phyloP scores from a whole-genome alignment of 2,329 filamentous ascomycete species.

The Biscogniauxia sp. region DNA sequence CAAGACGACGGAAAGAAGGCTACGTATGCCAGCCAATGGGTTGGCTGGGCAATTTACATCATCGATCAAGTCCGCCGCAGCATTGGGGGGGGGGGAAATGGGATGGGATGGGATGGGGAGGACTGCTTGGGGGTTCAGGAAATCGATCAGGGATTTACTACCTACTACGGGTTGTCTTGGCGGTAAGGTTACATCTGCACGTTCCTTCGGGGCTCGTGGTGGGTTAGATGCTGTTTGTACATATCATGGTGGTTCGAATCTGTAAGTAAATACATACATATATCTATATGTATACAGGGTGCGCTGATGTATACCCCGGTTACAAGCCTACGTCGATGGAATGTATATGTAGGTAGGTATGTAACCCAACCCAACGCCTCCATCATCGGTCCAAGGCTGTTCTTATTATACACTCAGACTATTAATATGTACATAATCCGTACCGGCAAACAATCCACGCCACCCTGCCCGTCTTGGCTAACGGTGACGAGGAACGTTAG shows the following conservation, averaged over 20 bases:
- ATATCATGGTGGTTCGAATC: background rate
- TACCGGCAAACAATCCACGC: background rate
- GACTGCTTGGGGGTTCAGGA: background rate
- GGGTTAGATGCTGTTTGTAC: background rate
- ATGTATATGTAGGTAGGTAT: no score
- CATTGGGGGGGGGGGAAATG: background rate
- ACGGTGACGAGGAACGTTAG: background rate
- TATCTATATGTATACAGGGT: no score
- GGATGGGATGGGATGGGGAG: no score
- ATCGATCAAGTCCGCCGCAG: background rate
- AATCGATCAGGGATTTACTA: background rate
- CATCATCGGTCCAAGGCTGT: background rate
- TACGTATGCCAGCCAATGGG: background rate
- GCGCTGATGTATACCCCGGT: no score
- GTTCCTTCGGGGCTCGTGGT: background rate
- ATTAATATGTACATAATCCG: no score
- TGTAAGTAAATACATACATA: background rate
- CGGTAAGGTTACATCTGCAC: background rate
- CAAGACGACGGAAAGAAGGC: background rate
- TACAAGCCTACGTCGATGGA: background rate
- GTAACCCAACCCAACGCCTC: background rate
- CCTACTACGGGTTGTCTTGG: background rate
- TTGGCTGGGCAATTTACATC: background rate
- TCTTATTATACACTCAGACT: background rate
- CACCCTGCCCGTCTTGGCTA: background rate